Evolutionary conservation across 805 yeast genomes (phyloP).

Genomic region (Cyberlindnera galapagoensis): DNA sequence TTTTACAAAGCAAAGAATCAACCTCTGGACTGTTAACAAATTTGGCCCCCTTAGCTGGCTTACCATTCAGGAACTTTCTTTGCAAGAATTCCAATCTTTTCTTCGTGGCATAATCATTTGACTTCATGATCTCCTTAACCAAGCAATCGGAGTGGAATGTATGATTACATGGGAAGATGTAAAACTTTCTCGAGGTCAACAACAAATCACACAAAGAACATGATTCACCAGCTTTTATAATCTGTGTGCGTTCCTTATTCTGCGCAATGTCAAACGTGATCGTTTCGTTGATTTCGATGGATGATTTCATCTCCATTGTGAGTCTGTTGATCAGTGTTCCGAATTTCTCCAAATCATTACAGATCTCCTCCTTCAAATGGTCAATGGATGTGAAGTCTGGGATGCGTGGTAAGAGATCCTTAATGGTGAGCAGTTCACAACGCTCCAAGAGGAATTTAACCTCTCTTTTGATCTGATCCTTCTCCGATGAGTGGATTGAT

Average conservation of each 20-base stretch:
- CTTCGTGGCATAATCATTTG: constrained; percentile 62
- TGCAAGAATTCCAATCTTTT: constrained; percentile 50
- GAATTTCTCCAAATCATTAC: constrained; percentile 68
- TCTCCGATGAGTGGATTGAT: constrained; percentile 18
- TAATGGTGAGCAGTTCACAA: constrained; percentile 53
- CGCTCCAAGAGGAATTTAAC: constrained; percentile 34
- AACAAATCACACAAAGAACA: constrained; percentile 70
- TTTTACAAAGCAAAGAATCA: constrained; percentile 51
- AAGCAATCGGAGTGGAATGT: constrained; percentile 86
- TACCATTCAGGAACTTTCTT: constrained; percentile 25
- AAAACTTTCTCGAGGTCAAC: constrained; percentile 64
- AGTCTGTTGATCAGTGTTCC: constrained; percentile 59
- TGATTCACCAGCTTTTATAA: constrained; percentile 77
- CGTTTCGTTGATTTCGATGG: constrained; percentile 52
- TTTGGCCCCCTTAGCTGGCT: constrained; percentile 21
- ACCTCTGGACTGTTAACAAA: constrained; percentile 37
- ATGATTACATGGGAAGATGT: constrained; percentile 86
- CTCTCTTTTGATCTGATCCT: constrained; percentile 24
- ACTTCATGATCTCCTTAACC: constrained; percentile 49
- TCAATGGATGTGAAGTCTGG: constrained; percentile 82
- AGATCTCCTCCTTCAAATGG: constrained; percentile 77
- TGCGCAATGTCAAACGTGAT: constrained; percentile 53
- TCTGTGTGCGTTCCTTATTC: constrained; percentile 48
- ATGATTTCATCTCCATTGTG: constrained; percentile 69
- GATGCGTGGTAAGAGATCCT: constrained; percentile 76